Evolutionary conservation across 305 asterid genomes (phyloP).

Genomic region (Solanum hybrid): DNA sequence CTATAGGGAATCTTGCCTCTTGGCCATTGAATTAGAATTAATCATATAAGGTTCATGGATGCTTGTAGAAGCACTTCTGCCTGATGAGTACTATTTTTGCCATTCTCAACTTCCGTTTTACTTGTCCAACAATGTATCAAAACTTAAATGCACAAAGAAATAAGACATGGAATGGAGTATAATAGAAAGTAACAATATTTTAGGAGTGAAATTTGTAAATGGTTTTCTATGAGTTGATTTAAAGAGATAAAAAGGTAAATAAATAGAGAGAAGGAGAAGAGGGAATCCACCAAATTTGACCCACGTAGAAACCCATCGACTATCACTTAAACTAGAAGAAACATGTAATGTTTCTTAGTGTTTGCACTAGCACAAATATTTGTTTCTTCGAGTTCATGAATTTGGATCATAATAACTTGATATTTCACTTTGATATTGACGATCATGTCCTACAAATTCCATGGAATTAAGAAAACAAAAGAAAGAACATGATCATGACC

Average conservation of each 20-base stretch:
- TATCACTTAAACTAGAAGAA: background rate
- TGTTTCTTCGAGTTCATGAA: too few species aligned
- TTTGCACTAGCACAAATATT: background rate
- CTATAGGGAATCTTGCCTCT: background rate
- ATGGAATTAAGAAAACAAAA: too few species aligned
- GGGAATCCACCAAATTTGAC: background rate
- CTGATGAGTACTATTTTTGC: background rate
- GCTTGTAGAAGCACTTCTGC: background rate
- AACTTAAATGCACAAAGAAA: background rate
- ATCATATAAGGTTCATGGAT: background rate
- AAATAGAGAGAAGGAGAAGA: background rate
- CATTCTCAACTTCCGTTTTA: background rate
- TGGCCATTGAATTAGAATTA: background rate
- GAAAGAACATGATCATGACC: background rate
- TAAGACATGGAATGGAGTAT: background rate
- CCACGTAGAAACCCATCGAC: background rate
- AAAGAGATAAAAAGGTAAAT: background rate
- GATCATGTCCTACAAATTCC: background rate
- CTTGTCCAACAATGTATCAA: background rate
- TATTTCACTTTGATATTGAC: background rate
- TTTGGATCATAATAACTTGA: background rate
- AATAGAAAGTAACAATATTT: background rate
- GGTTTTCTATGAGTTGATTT: background rate
- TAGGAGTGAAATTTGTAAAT: background rate
- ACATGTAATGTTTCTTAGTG: background rate